These are phyloP conservation scores for Phialophora tarda DNA, from an alignment of 2,329 filamentous ascomycete genomes.

Conservation along the genomic window DNA sequence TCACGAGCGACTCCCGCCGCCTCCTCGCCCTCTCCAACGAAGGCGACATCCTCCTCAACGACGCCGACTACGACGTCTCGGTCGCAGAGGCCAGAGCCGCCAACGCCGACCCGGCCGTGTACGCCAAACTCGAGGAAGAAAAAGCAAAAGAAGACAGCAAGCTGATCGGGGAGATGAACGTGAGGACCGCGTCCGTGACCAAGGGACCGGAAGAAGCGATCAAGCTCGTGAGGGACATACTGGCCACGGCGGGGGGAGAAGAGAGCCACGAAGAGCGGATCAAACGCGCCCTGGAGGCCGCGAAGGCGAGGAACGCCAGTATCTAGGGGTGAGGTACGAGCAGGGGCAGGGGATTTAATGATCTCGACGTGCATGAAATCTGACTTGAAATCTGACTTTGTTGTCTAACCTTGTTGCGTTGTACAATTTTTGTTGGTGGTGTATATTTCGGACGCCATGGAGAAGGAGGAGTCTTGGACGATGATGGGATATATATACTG, in stretches of 20 bases:
- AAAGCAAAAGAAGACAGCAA: slow-evolving; percentile 57
- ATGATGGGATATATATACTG: too few relatives aligned
- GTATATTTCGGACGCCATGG: not conserved
- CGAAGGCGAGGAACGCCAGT: not conserved
- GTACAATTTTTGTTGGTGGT: too few relatives aligned
- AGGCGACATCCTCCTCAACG: slow-evolving; percentile 58
- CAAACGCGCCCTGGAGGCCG: not conserved
- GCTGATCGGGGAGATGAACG: slow-evolving; percentile 50
- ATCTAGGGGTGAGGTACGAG: not conserved
- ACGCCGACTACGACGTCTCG: slow-evolving; percentile 60
- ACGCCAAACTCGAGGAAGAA: slow-evolving; percentile 52
- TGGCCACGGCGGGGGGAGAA: slow-evolving; percentile 41
- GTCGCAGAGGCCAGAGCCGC: slow-evolving; percentile 58
- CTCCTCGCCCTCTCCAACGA: slow-evolving; percentile 55
- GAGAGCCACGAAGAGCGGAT: slow-evolving; percentile 23
- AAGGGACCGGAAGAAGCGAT: slow-evolving; percentile 48
- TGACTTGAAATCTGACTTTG: too few relatives aligned
- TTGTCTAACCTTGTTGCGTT: too few relatives aligned
- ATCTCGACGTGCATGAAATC: not conserved
- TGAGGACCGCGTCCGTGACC: slow-evolving; percentile 51
- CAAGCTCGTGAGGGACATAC: slow-evolving; percentile 48
- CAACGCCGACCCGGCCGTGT: slow-evolving; percentile 50
- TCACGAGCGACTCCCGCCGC: slow-evolving; percentile 53
- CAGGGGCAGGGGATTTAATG: not conserved
- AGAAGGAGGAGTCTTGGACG: too few relatives aligned